Conservation (phyloP, 176 grass and related monocot species). For the Carex cristatella region DNA sequence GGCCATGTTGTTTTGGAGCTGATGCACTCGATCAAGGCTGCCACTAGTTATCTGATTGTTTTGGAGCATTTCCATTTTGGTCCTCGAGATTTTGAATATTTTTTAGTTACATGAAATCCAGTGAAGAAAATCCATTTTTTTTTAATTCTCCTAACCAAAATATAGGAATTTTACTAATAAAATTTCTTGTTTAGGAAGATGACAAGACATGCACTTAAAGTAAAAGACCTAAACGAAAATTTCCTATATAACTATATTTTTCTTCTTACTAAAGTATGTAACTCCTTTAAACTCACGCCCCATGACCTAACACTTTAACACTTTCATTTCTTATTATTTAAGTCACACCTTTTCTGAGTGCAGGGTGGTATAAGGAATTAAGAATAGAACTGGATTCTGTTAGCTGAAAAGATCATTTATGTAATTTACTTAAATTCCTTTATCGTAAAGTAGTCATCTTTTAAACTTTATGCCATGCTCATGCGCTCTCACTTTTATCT, state of each 20-base stretch:
- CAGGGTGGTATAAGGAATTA: conserved; percentile 12
- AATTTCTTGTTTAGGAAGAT: background rate
- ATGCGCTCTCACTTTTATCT: background rate
- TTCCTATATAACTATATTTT: background rate
- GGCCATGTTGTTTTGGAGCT: background rate
- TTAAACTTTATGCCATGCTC: conserved; percentile 13
- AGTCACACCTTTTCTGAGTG: conserved; percentile 12
- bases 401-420: conserved; percentile 25
- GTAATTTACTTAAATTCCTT: conserved; percentile 25
- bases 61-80: background rate
- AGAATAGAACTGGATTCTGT: conserved; percentile 19
- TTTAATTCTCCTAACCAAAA: background rate
- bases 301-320: conserved; percentile 8
- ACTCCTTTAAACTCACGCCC: conserved; percentile 6
- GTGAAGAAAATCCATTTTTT: background rate
- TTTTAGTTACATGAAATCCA: background rate
- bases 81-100: background rate
- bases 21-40: background rate
- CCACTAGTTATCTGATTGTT: background rate
- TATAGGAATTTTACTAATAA: background rate
- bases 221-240: background rate
- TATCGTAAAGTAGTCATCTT: conserved; percentile 21
- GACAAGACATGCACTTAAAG: background rate
- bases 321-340: conserved; percentile 6
- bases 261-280: background rate